Conservation (phyloP, 352 stramenopile species). For the Blastocystis sp. region DNA sequence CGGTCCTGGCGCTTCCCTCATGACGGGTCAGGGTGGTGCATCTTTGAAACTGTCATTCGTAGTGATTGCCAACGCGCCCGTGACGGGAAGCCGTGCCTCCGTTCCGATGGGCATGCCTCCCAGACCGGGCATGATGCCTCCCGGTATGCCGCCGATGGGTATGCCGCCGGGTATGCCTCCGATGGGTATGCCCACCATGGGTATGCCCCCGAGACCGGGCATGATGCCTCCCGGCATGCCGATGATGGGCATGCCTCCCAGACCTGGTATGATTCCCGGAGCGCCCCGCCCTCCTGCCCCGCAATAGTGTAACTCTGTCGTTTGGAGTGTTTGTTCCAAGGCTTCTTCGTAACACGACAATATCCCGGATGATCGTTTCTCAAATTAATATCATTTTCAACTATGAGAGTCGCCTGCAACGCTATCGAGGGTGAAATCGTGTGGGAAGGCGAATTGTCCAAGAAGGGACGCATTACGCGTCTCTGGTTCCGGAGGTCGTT, state of each 20-base stretch:
- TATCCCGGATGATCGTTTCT: conserved; percentile 59
- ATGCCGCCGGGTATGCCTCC: conserved; percentile 46
- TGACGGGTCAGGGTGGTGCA: conserved; percentile 79
- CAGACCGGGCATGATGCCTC: conserved; percentile 74
- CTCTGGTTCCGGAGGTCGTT: conserved; percentile 49
- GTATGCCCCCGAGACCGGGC: conserved; percentile 72
- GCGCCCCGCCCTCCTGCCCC: conserved; percentile 71
- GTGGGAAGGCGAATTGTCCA: conserved; percentile 48
- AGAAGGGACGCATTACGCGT: conserved; percentile 34
- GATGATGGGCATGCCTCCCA: conserved; percentile 75
- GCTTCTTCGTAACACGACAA: conserved; percentile 62
- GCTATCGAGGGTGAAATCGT: conserved; percentile 50
- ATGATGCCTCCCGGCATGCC: conserved; percentile 78
- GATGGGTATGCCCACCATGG: conserved; percentile 73
- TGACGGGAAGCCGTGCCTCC: conserved; percentile 12
- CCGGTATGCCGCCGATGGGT: conserved; percentile 71
- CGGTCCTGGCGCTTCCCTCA: conserved; percentile 79
- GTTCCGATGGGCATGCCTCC: conserved; percentile 28
- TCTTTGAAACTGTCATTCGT: conserved; percentile 84
- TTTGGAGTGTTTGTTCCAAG: conserved; percentile 50
- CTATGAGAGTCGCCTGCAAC: conserved; percentile 38
- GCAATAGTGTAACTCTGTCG: conserved; percentile 50
- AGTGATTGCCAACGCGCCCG: conserved; percentile 75
- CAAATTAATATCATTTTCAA: conserved; percentile 36
- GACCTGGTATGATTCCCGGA: conserved; percentile 76